Evolutionary conservation across 352 stramenopile species (phyloP).

Genomic region (Phytophthora tubulina): DNA sequence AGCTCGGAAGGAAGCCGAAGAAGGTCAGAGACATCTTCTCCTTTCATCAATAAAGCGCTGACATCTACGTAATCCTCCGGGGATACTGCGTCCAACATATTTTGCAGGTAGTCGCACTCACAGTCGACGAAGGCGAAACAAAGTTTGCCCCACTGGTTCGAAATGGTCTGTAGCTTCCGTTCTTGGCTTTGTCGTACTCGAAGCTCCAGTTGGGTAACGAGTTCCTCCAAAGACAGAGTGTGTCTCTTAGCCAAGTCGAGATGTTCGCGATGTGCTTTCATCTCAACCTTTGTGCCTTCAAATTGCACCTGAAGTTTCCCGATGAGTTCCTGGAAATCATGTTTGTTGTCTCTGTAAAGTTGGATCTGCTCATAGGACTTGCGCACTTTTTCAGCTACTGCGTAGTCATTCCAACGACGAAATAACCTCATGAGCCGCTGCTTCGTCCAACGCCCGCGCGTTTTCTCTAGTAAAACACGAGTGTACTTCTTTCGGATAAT

Average conservation of each 20-base stretch:
- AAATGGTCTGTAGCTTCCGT: conserved; percentile 64
- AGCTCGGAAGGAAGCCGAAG: conserved; percentile 58
- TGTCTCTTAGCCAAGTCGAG: conserved; percentile 71
- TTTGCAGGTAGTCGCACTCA: conserved; percentile 60
- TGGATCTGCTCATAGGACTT: conserved; percentile 51
- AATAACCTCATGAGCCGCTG: conserved; percentile 59
- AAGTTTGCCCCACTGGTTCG: conserved; percentile 72
- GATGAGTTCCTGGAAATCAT: conserved; percentile 66
- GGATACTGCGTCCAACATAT: conserved; percentile 65
- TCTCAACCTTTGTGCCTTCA: conserved; percentile 58
- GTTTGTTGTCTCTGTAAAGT: conserved; percentile 55
- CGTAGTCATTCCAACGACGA: conserved; percentile 53
- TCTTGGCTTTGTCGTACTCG: conserved; percentile 64
- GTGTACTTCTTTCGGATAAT: conserved; percentile 81
- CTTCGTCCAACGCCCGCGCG: conserved; percentile 59
- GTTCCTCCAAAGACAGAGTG: conserved; percentile 63
- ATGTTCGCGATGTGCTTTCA: conserved; percentile 59
- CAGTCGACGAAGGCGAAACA: conserved; percentile 72
- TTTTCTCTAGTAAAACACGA: conserved; percentile 70
- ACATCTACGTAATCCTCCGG: conserved; percentile 58
- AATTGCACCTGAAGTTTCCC: conserved; percentile 61
- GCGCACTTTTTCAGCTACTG: conserved; percentile 47
- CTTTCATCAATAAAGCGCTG: conserved; percentile 52
- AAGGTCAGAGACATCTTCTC: conserved; percentile 65
- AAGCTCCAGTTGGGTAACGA: conserved; percentile 58